Conservation (phyloP, 352 stramenopile species). For the Globisporangium spiculum region DNA sequence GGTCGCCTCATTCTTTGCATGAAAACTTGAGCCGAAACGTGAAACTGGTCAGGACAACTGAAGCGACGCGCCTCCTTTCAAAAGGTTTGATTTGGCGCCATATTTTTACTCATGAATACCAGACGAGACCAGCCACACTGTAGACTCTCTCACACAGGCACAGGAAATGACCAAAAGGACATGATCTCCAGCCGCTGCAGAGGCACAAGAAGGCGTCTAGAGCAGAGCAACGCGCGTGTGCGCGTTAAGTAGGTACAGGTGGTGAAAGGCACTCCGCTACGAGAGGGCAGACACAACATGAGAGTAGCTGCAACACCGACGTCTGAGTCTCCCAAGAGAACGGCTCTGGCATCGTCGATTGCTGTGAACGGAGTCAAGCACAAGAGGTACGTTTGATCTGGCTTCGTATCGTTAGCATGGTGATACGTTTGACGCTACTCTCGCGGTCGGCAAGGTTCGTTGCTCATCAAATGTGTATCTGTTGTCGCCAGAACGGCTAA, state of each 20-base stretch:
- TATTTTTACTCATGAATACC: conserved; percentile 8
- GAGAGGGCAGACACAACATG: conserved; percentile 3
- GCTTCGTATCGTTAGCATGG: too few relatives aligned
- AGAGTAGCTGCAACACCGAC: not conserved
- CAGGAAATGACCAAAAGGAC: not conserved
- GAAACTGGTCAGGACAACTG: conserved; percentile 13
- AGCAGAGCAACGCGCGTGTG: not conserved
- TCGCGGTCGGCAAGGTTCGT: not conserved
- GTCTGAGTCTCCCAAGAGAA: conserved; percentile 10
- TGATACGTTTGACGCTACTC: not conserved
- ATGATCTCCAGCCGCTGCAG: not conserved
- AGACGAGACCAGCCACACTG: not conserved
- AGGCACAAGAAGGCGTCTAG: not conserved
- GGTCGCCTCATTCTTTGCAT: not conserved
- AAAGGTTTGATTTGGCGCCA: not conserved
- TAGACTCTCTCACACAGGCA: not conserved
- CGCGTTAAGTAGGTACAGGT: not conserved
- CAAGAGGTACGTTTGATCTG: not conserved
- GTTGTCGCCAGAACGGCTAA: not conserved
- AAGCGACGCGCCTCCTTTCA: conserved; percentile 8
- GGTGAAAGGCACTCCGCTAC: not conserved
- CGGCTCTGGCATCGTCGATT: not conserved
- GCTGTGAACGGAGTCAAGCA: not conserved
- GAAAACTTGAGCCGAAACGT: not conserved
- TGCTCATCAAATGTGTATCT: not conserved